A percentile compares a stretch with the other conserved stretches of the same genome.
phyloP scores from a whole-genome alignment of 805 yeast species.

The Teunomyces barrocoloradensis region DNA sequence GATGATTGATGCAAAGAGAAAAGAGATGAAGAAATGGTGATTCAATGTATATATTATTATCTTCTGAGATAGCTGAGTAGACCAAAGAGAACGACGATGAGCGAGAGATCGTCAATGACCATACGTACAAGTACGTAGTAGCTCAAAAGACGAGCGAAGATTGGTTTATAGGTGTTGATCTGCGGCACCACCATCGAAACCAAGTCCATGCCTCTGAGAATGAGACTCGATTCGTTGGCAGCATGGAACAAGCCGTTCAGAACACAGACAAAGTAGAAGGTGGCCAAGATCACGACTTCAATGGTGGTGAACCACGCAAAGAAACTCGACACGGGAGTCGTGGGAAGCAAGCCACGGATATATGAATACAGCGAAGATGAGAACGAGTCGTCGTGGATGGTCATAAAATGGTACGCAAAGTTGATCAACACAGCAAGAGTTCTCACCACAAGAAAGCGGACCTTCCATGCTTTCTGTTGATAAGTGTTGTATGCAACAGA shows the following conservation, averaged over 20 bases:
- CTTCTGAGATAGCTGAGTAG: constrained; percentile 20
- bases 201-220: constrained; percentile 28
- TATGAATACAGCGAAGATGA: constrained; percentile 23
- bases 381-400: constrained; percentile 15
- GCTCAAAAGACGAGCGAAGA: constrained; percentile 26
- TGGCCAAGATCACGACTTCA: constrained; percentile 33
- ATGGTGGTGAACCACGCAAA: constrained; percentile 26
- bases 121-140: constrained; percentile 39
- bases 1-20: constrained; percentile 38
- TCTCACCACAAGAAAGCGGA: constrained; percentile 31
- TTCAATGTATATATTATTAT: background rate
- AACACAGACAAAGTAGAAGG: constrained; percentile 29
- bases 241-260: constrained; percentile 21
- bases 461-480: constrained; percentile 31
- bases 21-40: constrained; percentile 24
- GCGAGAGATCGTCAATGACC: constrained; percentile 34
- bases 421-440: constrained; percentile 23
- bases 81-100: constrained; percentile 39
- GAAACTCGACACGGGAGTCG: constrained; percentile 17
- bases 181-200: constrained; percentile 36
- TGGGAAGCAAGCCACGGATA: constrained; percentile 20
- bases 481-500: constrained; percentile 18
- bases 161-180: constrained; percentile 24
- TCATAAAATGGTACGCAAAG: constrained; percentile 33
- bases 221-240: constrained; percentile 23